Percentiles rank a stretch among this genome's conserved stretches.
These are phyloP conservation scores for Trypanosoma scelopori DNA, from an alignment of 208 protist species.

Conservation along the genomic window DNA sequence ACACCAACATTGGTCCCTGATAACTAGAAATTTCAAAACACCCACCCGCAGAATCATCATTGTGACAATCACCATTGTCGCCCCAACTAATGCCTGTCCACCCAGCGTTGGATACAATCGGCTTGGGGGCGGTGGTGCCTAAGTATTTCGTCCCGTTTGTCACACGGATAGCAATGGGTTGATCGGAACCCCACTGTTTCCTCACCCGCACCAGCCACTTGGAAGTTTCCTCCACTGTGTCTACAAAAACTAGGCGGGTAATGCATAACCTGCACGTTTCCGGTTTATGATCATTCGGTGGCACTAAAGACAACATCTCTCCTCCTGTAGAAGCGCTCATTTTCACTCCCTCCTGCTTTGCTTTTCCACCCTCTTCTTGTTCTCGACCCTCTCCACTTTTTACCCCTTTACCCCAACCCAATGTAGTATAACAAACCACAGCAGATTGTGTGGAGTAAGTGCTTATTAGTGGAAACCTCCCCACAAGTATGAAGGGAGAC, in stretches of 20 bases:
- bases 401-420: too few species aligned
- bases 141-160: conserved; percentile 47
- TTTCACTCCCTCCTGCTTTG: background rate
- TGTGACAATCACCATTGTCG: conserved; percentile 40
- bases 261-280: conserved; percentile 60
- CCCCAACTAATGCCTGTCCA: conserved; percentile 35
- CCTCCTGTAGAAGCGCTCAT: conserved; percentile 13
- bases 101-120: conserved; percentile 37
- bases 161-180: conserved; percentile 58
- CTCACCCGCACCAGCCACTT: conserved; percentile 62
- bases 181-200: conserved; percentile 70
- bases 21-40: conserved; percentile 50
- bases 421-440: too few species aligned
- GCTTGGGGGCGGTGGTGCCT: conserved; percentile 50
- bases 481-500: background rate
- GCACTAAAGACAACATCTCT: conserved; percentile 18
- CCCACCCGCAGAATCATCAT: too few species aligned
- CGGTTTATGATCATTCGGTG: background rate
- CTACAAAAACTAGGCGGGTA: conserved; percentile 67
- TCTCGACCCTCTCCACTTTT: too few species aligned
- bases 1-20: conserved; percentile 67
- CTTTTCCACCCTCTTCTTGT: too few species aligned
- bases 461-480: too few species aligned
- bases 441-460: too few species aligned
- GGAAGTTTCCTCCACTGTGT: conserved; percentile 74